phyloP scores from a whole-genome alignment of 2,329 filamentous ascomycete genomes.

The Lizonia empirigonia region DNA sequence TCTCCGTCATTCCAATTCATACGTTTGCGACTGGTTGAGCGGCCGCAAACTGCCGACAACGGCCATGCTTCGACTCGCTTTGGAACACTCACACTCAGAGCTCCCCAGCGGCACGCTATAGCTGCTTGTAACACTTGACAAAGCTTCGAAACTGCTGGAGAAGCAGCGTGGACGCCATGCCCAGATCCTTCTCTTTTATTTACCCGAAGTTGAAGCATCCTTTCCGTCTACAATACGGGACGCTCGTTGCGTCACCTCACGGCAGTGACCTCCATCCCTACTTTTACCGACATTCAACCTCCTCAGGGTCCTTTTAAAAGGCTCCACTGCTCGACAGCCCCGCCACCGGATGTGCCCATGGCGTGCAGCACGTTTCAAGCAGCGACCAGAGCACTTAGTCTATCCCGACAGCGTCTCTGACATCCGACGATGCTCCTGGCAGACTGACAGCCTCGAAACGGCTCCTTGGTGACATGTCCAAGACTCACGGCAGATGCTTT shows the following conservation, averaged over 20 bases:
- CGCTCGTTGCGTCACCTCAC: slow-evolving; percentile 15
- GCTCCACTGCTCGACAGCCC: slow-evolving; percentile 27
- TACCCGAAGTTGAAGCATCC: slow-evolving; percentile 22
- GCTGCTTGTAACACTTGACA: not conserved
- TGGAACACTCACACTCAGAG: not conserved
- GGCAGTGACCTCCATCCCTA: slow-evolving; percentile 26
- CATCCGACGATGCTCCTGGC: slow-evolving; percentile 4
- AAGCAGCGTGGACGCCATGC: slow-evolving; percentile 3
- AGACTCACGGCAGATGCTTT: not conserved
- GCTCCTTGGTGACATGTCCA: not conserved
- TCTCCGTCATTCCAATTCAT: slow-evolving; percentile 7
- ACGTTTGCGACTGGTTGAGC: slow-evolving; percentile 11
- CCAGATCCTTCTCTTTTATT: slow-evolving; percentile 14
- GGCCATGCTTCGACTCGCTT: slow-evolving; percentile 7
- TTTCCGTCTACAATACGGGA: slow-evolving; percentile 19
- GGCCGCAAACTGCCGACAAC: slow-evolving; percentile 10
- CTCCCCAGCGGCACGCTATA: not conserved
- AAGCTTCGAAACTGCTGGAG: not conserved
- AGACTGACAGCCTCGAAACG: not conserved
- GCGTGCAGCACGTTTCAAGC: slow-evolving; percentile 25
- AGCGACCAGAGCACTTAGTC: slow-evolving; percentile 20
- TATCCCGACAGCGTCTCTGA: slow-evolving; percentile 24
- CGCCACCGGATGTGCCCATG: slow-evolving; percentile 21
- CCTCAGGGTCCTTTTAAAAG: slow-evolving; percentile 28
- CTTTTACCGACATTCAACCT: slow-evolving; percentile 29